Base-by-base conservation (phyloP, 257 asterid species). In the Plantago elongata region DNA sequence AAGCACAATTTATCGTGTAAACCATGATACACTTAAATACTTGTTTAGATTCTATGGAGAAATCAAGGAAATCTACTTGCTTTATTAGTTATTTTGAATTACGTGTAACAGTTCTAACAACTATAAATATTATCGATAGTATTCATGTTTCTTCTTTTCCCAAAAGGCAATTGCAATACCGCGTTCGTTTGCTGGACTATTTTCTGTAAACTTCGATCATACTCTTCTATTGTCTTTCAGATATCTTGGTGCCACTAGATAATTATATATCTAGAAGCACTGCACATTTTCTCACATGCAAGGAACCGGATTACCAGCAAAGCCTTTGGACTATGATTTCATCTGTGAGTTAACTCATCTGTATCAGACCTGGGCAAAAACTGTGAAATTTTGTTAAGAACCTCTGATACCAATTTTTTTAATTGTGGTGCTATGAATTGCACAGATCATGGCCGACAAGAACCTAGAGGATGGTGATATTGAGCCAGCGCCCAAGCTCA, bases 401-500 rank as follows among this genome's bases (percentile, higher is more conserved):
- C 16, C 43, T 64, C 51, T 18, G 49, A 1, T 68, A 17, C 44
- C 29, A 42, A 61, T 69, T 47, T 49, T 22, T 50, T 54, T 13
- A 38, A 13, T 54, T 60, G 65, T 64, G 6, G 12, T 71, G 73
- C 56, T 65, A 14, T 45, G 66, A 48, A 62, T 76, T 58, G 22
- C 67, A 68, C 85, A 93, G 99, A 75, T 93, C 71, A 79, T 87
- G 99, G 84, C 76, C 62, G 96, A 93, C 66, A 84, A 79, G 73
- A 87, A 85, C 73, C 78, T 93, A 67, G 99, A 93, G 73, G 99
- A 93, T 79, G 80, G 86, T 65, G 99, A 93, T 70, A 89, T 93
- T 77, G 97, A 87, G 78, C 83, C 99, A 0, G 99, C 99, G 54
- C 99, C 99, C 46, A 87, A 93, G 87, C 96, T 93, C 66, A 87